Percentiles rank a stretch among this genome's conserved stretches.
Conservation (phyloP, 192 early-diverging fungal species). For the Backusella sp. region DNA sequence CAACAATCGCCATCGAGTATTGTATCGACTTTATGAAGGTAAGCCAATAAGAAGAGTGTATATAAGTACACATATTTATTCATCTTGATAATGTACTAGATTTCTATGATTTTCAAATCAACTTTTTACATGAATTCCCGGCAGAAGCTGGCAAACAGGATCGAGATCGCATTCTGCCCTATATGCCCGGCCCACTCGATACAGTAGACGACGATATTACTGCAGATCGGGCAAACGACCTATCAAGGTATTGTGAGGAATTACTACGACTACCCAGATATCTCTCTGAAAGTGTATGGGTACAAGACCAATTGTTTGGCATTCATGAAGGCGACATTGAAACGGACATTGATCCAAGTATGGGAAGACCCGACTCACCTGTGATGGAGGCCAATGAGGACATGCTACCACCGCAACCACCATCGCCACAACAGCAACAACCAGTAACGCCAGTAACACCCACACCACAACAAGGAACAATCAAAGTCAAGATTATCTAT, state of each 20-base stretch:
- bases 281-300: constrained; percentile 48
- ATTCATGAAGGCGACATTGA: constrained; percentile 58
- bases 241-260: constrained; percentile 67
- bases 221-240: constrained; percentile 57
- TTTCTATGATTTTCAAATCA: constrained; percentile 76
- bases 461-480: constrained; percentile 21
- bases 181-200: constrained; percentile 63
- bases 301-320: constrained; percentile 53
- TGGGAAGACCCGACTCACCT: constrained; percentile 1
- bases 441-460: not conserved
- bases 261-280: constrained; percentile 56
- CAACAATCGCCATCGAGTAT: constrained; percentile 54
- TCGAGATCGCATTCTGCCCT: constrained; percentile 56
- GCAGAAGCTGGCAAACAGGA: constrained; percentile 58
- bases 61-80: not conserved
- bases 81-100: constrained; percentile 33
- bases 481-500: constrained; percentile 74
- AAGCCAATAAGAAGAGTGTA: not conserved
- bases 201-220: constrained; percentile 68
- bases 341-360: constrained; percentile 37
- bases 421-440: not conserved
- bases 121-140: constrained; percentile 64
- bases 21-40: constrained; percentile 72
- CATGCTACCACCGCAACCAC: not conserved
- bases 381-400: not conserved